phyloP scores from a whole-genome alignment of 805 yeast species.

The Sugiyamaella lignohabitans region DNA sequence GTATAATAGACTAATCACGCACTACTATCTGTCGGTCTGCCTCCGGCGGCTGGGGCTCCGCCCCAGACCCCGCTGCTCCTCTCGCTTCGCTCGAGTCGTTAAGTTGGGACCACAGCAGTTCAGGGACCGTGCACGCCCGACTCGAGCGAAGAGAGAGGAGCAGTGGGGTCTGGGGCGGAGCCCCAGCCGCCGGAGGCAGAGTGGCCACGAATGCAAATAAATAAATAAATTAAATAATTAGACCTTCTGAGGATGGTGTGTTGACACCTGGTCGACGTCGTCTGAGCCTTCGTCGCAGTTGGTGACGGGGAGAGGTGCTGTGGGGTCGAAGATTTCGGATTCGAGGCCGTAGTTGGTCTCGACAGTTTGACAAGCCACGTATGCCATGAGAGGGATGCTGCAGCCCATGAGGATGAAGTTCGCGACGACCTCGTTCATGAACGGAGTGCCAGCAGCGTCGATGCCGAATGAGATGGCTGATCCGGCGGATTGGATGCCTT shows the following conservation, averaged over 20 bases:
- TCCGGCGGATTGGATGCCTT: slow-evolving; percentile 45
- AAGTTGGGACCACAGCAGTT: too few species aligned
- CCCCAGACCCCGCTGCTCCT: background rate
- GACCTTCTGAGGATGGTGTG: too few species aligned
- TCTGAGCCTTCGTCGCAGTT: too few species aligned
- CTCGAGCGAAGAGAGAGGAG: background rate
- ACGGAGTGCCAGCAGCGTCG: slow-evolving; percentile 15
- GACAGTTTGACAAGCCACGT: slow-evolving; percentile 10
- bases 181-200: too few species aligned
- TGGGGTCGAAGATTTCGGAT: slow-evolving; percentile 14
- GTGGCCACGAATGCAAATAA: too few species aligned
- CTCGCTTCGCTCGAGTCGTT: too few species aligned
- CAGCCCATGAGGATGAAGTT: slow-evolving; percentile 15
- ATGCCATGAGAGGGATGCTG: slow-evolving; percentile 15
- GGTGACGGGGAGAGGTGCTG: too few species aligned
- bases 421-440: slow-evolving; percentile 17
- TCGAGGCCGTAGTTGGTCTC: slow-evolving; percentile 19
- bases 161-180: too few species aligned
- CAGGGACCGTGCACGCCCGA: too few species aligned
- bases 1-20: background rate
- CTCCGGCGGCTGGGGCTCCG: background rate
- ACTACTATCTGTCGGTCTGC: background rate
- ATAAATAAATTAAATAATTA: too few species aligned
- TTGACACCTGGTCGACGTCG: too few species aligned
- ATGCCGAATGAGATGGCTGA: slow-evolving; percentile 43